These are phyloP conservation scores for Tanacetum coccineum DNA, from an alignment of 129 eudicot species.

Conservation along the genomic window DNA sequence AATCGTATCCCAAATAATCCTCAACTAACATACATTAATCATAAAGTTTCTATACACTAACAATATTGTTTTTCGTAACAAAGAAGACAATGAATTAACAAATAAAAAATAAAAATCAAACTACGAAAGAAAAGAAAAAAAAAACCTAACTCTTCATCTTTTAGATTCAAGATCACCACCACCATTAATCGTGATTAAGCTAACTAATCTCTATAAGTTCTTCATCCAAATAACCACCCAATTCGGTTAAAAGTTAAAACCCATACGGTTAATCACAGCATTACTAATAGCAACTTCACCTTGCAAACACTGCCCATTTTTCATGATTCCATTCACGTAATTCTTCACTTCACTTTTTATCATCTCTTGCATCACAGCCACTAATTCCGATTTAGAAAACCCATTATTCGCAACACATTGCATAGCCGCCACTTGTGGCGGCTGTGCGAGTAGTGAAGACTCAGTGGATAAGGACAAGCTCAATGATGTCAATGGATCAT, in stretches of 20 bases:
- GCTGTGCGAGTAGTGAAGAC: background rate
- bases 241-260: conserved; percentile 32
- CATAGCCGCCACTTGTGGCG: background rate
- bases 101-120: too few species aligned
- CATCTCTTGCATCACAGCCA: conserved; percentile 82
- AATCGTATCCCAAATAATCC: too few species aligned
- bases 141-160: too few species aligned
- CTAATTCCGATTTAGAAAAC: conserved; percentile 54
- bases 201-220: too few species aligned
- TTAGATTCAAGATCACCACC: too few species aligned
- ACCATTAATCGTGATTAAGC: too few species aligned
- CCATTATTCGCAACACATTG: conserved; percentile 27
- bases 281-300: conserved; percentile 45
- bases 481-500: conserved; percentile 42
- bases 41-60: too few species aligned
- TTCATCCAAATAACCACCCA: too few species aligned
- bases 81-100: too few species aligned
- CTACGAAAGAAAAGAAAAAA: too few species aligned
- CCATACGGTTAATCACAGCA: conserved; percentile 54
- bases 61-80: too few species aligned
- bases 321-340: conserved; percentile 48
- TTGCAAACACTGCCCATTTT: conserved; percentile 40
- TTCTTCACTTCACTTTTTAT: conserved; percentile 64
- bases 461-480: conserved; percentile 44
- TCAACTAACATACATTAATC: too few species aligned